Base-by-base conservation (phyloP, 345 rosid genomes). In the Populus tremula region DNA sequence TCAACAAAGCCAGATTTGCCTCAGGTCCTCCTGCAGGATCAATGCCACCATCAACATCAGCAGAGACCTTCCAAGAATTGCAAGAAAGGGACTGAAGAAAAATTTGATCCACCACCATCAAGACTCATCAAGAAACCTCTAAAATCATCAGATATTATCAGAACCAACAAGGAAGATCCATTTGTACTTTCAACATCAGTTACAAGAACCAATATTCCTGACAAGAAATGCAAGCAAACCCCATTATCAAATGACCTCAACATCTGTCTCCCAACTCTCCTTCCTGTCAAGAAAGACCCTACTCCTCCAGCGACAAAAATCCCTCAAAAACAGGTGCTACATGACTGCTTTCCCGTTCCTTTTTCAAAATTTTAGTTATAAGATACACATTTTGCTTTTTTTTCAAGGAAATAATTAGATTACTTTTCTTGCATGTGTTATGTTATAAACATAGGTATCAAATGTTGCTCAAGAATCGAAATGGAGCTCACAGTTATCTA, bases 231-330 rank as follows among this genome's bases (percentile, higher is more conserved):
- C 80, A 89, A 82, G 88, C 90, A 90, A 85, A 85, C 85, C 25
- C 85, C 92, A 29, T 80, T 85, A 27, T 89, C 90, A 18, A 89
- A 81, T 18, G 80, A 85, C 25, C 83, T 90, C 6, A 80, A 80
- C 67, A 80, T 83, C 61, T 81, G 43, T 35, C 76, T 9, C 6
- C 63, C 29, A 56, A 9, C 13, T 56, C 14, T 88, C 72, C 90
- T 92, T 74, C 91, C 97, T 3, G 86, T 89, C 75, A 96, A 90
- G 87, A 96, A 84, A 87, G 90, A 87, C 69, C 88, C 93, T 33
- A 84, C 88, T 78, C 90, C 93, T 56, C 89, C 89, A 6, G 86
- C 86, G 41, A 85, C 89, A 9, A 82, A 83, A 80, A 78, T 85
- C 71, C 89, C 88, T 72, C 86, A 77, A 54, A 91, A 91, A 67